Evolutionary conservation across 2,329 filamentous ascomycete genomes (phyloP).

Genomic region (Leptographium lundbergii): DNA sequence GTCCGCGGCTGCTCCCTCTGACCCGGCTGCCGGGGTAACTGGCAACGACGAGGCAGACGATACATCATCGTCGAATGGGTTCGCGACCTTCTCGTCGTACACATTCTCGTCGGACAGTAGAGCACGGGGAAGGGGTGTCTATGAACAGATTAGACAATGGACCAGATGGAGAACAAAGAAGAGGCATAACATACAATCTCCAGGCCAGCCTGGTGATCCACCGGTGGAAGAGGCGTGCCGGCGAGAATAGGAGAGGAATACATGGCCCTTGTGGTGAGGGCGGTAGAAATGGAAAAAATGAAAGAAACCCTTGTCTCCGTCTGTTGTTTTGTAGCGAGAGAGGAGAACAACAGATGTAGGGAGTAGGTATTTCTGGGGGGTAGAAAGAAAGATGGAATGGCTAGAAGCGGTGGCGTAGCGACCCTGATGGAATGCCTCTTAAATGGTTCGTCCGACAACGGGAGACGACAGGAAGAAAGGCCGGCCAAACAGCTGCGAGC

Average conservation of each 20-base stretch:
- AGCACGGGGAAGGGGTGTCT: neutral
- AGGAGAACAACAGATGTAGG: too few species aligned
- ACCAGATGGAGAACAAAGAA: neutral
- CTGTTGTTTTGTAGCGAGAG: too few species aligned
- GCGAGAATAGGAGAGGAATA: neutral
- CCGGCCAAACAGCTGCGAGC: too few species aligned
- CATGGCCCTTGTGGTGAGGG: neutral
- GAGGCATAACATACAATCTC: neutral
- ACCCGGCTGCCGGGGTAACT: neutral
- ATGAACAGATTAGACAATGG: neutral
- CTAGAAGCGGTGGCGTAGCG: too few species aligned
- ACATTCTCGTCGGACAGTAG: neutral
- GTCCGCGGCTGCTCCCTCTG: neutral
- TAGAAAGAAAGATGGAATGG: too few species aligned
- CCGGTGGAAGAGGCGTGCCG: neutral
- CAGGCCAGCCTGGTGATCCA: neutral
- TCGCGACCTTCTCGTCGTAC: neutral
- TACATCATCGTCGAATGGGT: neutral
- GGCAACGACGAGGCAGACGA: neutral
- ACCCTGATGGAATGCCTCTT: too few species aligned
- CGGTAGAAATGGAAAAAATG: too few species aligned
- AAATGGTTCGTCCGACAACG: too few species aligned
- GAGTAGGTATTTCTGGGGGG: too few species aligned
- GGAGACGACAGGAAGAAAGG: too few species aligned
- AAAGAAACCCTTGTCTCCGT: too few species aligned